phyloP scores from a whole-genome alignment of 2,329 filamentous ascomycete species.

The Cladosporium sphaerospermum region DNA sequence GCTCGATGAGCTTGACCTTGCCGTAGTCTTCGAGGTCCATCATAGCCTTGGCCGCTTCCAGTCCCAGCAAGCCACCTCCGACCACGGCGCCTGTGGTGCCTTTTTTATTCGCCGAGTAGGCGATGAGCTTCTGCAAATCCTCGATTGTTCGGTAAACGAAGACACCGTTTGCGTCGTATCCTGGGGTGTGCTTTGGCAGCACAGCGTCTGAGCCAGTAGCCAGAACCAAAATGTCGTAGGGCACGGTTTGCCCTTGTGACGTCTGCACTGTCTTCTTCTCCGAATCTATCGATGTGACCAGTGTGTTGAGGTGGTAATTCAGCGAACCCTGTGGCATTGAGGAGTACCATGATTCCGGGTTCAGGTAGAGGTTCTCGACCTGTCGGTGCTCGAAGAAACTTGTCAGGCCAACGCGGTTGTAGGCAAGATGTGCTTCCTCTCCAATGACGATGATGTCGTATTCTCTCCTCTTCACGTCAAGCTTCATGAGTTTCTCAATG shows the following conservation, averaged over 20 bases:
- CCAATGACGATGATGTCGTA: conserved; percentile 82
- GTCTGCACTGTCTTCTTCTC: conserved; percentile 62
- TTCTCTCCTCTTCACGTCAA: conserved; percentile 67
- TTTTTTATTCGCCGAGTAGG: conserved; percentile 60
- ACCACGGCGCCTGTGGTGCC: conserved; percentile 69
- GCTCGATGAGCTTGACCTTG: conserved; percentile 72
- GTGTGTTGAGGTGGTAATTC: conserved; percentile 68
- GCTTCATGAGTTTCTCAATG: conserved; percentile 83
- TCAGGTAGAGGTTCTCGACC: conserved; percentile 82
- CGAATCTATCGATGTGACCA: conserved; percentile 62
- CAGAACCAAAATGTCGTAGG: conserved; percentile 75
- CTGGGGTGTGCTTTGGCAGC: conserved; percentile 65
- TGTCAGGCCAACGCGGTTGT: conserved; percentile 84
- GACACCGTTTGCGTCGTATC: conserved; percentile 72
- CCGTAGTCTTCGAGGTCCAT: conserved; percentile 71
- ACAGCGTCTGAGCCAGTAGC: conserved; percentile 83
- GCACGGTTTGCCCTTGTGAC: conserved; percentile 60
- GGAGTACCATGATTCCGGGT: conserved; percentile 74
- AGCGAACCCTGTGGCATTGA: conserved; percentile 61
- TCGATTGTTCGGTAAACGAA: conserved; percentile 87
- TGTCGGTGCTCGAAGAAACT: conserved; percentile 82
- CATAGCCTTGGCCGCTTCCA: conserved; percentile 90
- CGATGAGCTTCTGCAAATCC: conserved; percentile 71
- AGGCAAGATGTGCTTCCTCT: conserved; percentile 80
- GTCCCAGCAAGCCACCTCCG: conserved; percentile 74